These are phyloP conservation scores for Penicillium taxi DNA, from an alignment of 495 filamentous ascomycete genomes.

Conservation along the genomic window DNA sequence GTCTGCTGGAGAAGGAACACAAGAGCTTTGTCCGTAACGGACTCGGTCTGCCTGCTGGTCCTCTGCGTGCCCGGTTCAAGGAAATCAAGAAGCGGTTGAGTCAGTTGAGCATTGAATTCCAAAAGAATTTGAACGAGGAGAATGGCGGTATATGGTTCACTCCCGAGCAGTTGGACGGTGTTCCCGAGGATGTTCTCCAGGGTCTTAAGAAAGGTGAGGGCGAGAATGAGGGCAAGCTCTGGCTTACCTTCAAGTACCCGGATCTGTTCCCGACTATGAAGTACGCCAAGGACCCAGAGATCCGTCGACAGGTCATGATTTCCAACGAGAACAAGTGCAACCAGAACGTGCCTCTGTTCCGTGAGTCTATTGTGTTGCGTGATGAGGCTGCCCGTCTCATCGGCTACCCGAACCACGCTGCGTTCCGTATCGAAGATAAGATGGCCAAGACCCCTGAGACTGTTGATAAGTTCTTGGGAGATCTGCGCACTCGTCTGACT, in stretches of 20 bases:
- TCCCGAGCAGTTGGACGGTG: conserved; percentile 51
- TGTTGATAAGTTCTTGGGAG: conserved; percentile 75
- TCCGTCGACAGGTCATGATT: conserved; percentile 49
- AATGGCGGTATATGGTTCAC: conserved; percentile 61
- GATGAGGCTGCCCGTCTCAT: conserved; percentile 89
- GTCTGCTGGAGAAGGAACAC: conserved; percentile 60
- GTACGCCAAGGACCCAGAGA: conserved; percentile 52
- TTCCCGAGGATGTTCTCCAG: conserved; percentile 54
- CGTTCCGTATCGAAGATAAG: conserved; percentile 88
- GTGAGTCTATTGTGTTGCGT: conserved; percentile 75
- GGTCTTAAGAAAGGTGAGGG: conserved; percentile 63
- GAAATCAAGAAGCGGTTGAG: conserved; percentile 65
- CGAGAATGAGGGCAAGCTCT: conserved; percentile 57
- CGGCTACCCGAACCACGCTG: conserved; percentile 87
- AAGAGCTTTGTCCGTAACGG: conserved; percentile 59
- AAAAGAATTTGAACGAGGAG: conserved; percentile 65
- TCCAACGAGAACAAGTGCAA: conserved; percentile 77
- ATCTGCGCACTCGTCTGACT: conserved; percentile 65
- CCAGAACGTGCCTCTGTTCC: conserved; percentile 77
- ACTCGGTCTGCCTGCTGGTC: conserved; percentile 52
- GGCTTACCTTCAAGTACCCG: conserved; percentile 63
- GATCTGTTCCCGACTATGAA: conserved; percentile 60
- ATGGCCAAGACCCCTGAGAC: conserved; percentile 92
- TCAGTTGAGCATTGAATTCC: conserved; percentile 56
- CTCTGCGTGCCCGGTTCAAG: conserved; percentile 58